A percentile compares a stretch with the other conserved stretches of the same genome.
These are phyloP conservation scores for Vanilla planifolia DNA, from an alignment of 106 monocot species.

Conservation along the genomic window DNA sequence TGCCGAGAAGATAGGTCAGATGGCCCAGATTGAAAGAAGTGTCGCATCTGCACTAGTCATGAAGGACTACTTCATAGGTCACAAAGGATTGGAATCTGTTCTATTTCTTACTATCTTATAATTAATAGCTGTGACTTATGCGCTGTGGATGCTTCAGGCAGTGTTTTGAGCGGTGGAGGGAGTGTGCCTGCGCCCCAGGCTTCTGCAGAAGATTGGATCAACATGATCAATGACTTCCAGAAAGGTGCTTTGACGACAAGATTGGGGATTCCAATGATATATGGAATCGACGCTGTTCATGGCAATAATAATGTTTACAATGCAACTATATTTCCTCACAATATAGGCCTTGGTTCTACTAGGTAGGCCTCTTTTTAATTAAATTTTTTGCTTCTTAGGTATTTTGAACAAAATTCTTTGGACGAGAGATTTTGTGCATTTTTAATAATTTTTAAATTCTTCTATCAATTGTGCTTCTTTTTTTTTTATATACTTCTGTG, in stretches of 20 bases:
- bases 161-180: constrained; percentile 61
- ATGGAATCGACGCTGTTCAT: constrained; percentile 83
- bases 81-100: too few species aligned
- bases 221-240: constrained; percentile 50
- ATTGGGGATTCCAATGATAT: constrained; percentile 66
- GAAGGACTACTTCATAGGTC: constrained; percentile 48
- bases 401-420: too few species aligned
- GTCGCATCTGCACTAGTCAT: constrained; percentile 25
- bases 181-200: constrained; percentile 51
- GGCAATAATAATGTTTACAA: constrained; percentile 64
- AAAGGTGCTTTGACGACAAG: constrained; percentile 43
- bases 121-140: background rate
- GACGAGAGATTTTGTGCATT: too few species aligned
- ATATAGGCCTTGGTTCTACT: constrained; percentile 60
- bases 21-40: constrained; percentile 41
- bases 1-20: constrained; percentile 53
- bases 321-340: constrained; percentile 76
- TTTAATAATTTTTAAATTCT: too few species aligned
- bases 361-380: constrained; percentile 27
- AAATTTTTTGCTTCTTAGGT: too few species aligned
- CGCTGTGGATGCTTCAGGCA: constrained; percentile 28
- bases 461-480: too few species aligned
- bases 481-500: too few species aligned
- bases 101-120: too few species aligned
- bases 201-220: constrained; percentile 36